phyloP scores from a whole-genome alignment of 257 asterid genomes.

The Jasminum sambac region DNA sequence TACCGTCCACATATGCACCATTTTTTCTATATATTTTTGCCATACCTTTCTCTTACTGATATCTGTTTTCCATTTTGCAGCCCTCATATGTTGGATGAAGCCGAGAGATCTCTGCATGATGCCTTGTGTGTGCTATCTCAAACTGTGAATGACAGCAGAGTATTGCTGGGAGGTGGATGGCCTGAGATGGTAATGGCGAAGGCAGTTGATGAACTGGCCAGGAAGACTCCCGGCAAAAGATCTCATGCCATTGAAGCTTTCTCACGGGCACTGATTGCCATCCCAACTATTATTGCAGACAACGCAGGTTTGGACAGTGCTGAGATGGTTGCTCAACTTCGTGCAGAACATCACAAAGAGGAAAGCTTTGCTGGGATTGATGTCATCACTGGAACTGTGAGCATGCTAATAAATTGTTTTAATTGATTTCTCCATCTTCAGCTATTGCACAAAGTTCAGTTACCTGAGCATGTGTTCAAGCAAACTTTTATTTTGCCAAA shows the following conservation, averaged over 20 bases:
- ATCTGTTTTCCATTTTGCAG: conserved; percentile 35
- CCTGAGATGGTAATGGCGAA: conserved; percentile 95
- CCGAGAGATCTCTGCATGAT: conserved; percentile 86
- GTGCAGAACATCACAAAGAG: conserved; percentile 89
- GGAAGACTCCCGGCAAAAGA: conserved; percentile 84
- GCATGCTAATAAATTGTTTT: conserved; percentile 24
- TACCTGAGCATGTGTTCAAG: background rate
- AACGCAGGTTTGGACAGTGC: conserved; percentile 93
- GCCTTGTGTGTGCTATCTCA: conserved; percentile 93
- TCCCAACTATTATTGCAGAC: conserved; percentile 89
- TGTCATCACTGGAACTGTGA: conserved; percentile 82
- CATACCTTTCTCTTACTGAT: background rate
- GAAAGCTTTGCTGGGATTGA: conserved; percentile 77
- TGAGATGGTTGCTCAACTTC: conserved; percentile 80
- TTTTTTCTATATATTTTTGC: too few species aligned
- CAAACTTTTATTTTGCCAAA: background rate
- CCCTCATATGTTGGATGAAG: conserved; percentile 91
- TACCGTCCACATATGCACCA: too few species aligned
- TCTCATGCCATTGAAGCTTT: conserved; percentile 96
- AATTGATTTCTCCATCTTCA: background rate
- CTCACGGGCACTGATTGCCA: conserved; percentile 75
- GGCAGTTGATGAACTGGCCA: conserved; percentile 87
- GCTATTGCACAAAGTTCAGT: conserved; percentile 2
- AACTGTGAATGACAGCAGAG: conserved; percentile 85
- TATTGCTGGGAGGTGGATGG: conserved; percentile 90